These are phyloP conservation scores for Arthrobotrys iridis DNA, from an alignment of 2,329 filamentous ascomycete genomes.

Conservation along the genomic window DNA sequence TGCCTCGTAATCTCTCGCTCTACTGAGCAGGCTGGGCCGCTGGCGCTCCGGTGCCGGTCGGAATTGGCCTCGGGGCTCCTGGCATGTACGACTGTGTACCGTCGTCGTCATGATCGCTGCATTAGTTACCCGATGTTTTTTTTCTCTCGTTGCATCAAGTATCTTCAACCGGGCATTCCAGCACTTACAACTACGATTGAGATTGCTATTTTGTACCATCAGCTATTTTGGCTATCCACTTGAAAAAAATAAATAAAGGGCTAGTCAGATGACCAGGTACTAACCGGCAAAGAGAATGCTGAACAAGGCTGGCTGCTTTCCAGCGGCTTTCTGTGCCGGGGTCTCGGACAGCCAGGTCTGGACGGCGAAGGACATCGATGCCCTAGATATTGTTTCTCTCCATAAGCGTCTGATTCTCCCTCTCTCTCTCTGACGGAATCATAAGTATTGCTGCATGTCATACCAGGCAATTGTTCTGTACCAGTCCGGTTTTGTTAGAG, in stretches of 20 bases:
- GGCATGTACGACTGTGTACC: constrained; percentile 49
- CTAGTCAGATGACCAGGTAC: neutral
- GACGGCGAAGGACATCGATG: constrained; percentile 50
- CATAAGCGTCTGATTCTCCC: neutral
- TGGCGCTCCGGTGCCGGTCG: constrained; percentile 34
- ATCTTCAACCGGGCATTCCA: neutral
- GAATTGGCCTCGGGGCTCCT: constrained; percentile 19
- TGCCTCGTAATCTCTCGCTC: too few species aligned
- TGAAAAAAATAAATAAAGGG: neutral
- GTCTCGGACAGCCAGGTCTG: constrained; percentile 50
- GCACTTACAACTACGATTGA: constrained; percentile 46
- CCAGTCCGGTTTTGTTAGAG: neutral
- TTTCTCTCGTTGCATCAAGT: too few species aligned
- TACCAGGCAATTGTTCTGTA: constrained; percentile 45
- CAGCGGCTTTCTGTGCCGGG: constrained; percentile 29
- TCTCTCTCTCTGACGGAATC: neutral
- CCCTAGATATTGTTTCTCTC: constrained; percentile 27
- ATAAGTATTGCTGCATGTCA: neutral
- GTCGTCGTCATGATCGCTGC: neutral
- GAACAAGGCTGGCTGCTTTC: constrained; percentile 46
- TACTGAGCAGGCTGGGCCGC: constrained; percentile 36
- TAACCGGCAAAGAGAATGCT: constrained; percentile 44
- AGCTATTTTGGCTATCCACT: neutral
- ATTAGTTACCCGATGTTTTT: constrained; percentile 4
- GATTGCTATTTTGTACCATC: too few species aligned